phyloP scores from a whole-genome alignment of 192 early-diverging fungal species.

The Linnemannia elongata region DNA sequence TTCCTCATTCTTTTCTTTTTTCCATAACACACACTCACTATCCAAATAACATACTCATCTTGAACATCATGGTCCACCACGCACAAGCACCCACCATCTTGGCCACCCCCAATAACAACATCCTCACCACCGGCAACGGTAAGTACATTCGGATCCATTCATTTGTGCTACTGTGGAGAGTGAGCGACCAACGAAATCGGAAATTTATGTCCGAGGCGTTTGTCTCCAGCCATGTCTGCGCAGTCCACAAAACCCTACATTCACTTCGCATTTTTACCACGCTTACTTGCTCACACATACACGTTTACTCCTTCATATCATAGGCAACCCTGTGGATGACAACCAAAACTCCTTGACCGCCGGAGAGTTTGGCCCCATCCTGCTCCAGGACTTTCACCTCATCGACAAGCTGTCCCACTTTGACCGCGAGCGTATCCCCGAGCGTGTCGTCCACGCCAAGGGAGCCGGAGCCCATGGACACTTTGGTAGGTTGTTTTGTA shows the following conservation, averaged over 20 bases:
- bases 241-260: not conserved
- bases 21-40: not conserved
- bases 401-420: constrained; percentile 86
- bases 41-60: not conserved
- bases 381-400: constrained; percentile 81
- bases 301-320: not conserved
- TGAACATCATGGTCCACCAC: constrained; percentile 17
- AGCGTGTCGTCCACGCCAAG: constrained; percentile 87
- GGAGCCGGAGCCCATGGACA: constrained; percentile 84
- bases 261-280: not conserved
- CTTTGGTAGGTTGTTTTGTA: constrained; percentile 58
- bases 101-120: constrained; percentile 41
- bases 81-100: constrained; percentile 35
- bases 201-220: not conserved
- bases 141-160: not conserved
- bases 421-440: constrained; percentile 83
- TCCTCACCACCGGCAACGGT: constrained; percentile 58
- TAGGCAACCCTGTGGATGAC: constrained; percentile 81
- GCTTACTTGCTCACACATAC: not conserved
- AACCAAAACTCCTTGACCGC: constrained; percentile 82
- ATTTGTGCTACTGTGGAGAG: not conserved
- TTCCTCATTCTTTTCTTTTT: not conserved
- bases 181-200: not conserved
- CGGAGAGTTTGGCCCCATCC: constrained; percentile 73
- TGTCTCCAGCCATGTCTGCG: not conserved